Evolutionary conservation across 805 yeast species (phyloP), one percentile per base, ranked within the genome.

Genomic region (Candida berthetii): DNA sequence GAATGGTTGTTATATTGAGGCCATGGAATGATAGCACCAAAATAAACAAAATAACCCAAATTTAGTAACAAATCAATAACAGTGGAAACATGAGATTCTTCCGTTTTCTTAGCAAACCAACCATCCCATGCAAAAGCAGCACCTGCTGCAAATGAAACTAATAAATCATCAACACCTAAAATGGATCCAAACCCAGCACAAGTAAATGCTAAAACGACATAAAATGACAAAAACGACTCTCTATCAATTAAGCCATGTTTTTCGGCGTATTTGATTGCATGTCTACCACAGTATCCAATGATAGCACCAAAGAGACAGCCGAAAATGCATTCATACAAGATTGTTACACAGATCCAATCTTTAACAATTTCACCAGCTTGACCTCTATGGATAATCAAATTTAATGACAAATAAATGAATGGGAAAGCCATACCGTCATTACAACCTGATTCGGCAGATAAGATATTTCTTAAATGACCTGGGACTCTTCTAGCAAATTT

Each of bases 381-480:
- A 3, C 85, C 85, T 25, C 73, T 71, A 56, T 83, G 78, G n/a
- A 78, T 58, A 40, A 89, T 75, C 37, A 88, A 57, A 55, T 82
- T 75, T 46, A 87, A 64, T 2, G 93, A 79, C 34, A 90, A 56
- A 61, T 64, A 72, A 71, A 86, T 85, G 57, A 89, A 89, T 0
- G 97, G 97, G 56, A 86, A 89, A 0, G 96, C 96, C 93, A 89
- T 83, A 35, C 97, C 97, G 57, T 89, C 97, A 61, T 89, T 89
- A 58, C 96, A 85, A 3, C 90, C 95, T 0, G 91, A 82, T 53
- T 85, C 95, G 0, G 96, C 95, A 25, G 90, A 77, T 20, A 90
- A 66, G 37, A 89, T 63, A 55, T 88, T 85, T 51, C 95, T 72
- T 64, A 89, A 70, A 62, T 89, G 96, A n/a, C 95, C 96, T 1